Evolutionary conservation across 306 rosid genomes (phyloP).

Genomic region (Carpinus viminea): DNA sequence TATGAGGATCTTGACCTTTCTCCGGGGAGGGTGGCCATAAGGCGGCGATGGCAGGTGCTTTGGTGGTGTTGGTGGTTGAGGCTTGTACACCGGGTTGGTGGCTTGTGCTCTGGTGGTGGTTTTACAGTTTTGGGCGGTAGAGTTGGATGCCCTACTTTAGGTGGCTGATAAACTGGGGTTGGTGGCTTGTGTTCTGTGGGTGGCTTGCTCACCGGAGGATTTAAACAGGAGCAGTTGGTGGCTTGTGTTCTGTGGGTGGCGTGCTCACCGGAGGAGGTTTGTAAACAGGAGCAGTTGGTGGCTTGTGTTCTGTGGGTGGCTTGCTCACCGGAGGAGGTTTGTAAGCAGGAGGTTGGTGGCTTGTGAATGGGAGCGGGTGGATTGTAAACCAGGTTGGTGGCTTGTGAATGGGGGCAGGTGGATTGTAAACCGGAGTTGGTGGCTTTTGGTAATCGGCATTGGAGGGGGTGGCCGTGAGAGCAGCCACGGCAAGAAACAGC

Average conservation of each 20-base stretch:
- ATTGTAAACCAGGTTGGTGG: background rate
- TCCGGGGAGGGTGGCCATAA: slow-evolving; percentile 19
- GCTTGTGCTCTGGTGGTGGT: background rate
- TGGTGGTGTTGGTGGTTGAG: background rate
- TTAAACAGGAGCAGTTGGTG: background rate
- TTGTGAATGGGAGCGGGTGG: background rate
- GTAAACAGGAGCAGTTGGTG: background rate
- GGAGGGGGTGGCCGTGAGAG: background rate
- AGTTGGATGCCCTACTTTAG: too few species aligned
- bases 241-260: background rate
- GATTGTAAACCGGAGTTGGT: background rate
- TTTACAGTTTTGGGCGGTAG: background rate
- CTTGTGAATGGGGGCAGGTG: background rate
- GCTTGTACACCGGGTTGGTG: background rate
- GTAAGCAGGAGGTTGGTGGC: background rate
- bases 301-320: slow-evolving; percentile 2
- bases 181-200: slow-evolving; percentile 19
- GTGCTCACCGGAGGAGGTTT: background rate
- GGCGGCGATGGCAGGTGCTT: slow-evolving; percentile 15
- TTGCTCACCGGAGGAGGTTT: too few species aligned
- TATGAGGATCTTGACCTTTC: slow-evolving; percentile 2
- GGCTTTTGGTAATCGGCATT: background rate
- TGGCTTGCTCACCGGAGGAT: slow-evolving; percentile 8
- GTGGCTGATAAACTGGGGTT: background rate
- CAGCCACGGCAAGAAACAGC: background rate